Percentiles rank a stretch among this genome's conserved stretches.
Evolutionary conservation across 192 early-diverging fungal species (phyloP).

Genomic region (Coemansia sp.): DNA sequence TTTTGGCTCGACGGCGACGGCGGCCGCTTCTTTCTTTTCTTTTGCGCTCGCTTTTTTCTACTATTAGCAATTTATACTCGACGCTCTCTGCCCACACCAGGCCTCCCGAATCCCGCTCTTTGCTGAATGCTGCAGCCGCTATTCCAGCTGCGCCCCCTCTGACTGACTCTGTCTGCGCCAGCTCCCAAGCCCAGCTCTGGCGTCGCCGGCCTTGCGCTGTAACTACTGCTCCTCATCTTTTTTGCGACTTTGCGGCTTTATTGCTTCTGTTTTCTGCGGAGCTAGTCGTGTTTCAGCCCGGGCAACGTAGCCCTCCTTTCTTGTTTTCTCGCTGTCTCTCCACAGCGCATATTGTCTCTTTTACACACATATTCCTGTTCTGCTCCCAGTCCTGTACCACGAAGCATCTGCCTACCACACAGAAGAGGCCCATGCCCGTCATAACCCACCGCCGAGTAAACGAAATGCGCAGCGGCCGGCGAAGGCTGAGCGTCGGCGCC

Average conservation of each 20-base stretch:
- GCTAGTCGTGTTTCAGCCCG: neutral
- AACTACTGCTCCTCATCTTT: no score
- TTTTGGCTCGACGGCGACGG: neutral
- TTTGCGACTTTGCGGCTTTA: neutral
- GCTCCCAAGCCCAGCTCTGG: no score
- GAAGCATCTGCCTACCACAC: neutral
- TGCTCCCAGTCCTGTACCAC: neutral
- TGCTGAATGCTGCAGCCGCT: neutral
- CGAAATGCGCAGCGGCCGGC: conserved; percentile 52
- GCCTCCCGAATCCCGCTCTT: neutral
- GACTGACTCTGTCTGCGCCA: neutral
- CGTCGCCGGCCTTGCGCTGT: no score
- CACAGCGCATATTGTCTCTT: conserved; percentile 3
- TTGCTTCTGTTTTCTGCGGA: neutral
- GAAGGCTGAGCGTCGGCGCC: conserved; percentile 51
- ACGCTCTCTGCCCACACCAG: neutral
- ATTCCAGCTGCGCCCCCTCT: neutral
- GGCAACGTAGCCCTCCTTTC: neutral
- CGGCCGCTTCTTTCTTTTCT: neutral
- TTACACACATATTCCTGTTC: neutral
- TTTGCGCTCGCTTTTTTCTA: neutral
- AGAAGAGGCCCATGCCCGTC: conserved; percentile 37
- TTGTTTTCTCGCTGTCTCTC: neutral
- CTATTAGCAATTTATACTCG: neutral
- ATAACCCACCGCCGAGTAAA: conserved; percentile 52